A percentile compares a stretch with the other conserved stretches of the same genome.
Conservation (phyloP, 176 grass and related monocot genomes). For the Echinochloa phyllopogon region DNA sequence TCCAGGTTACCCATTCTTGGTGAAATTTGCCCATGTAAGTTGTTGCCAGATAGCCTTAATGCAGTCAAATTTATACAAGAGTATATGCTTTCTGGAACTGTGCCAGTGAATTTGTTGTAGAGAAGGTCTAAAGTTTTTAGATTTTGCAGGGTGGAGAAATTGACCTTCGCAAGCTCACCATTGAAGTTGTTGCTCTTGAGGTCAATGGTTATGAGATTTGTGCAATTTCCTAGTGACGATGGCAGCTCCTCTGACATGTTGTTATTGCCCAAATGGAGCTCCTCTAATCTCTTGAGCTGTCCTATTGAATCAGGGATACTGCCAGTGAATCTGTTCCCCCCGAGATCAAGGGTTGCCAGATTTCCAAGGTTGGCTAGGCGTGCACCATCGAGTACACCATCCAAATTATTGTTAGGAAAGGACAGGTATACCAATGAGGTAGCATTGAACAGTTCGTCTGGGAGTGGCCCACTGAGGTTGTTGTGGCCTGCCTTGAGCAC, state of each 20-base stretch:
- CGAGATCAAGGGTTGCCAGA: slow-evolving; percentile 32
- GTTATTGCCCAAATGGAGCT: slow-evolving; percentile 34
- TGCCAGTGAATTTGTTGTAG: neutral
- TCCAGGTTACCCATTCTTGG: neutral
- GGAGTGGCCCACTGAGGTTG: slow-evolving; percentile 29
- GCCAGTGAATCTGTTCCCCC: neutral
- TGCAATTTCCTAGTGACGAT: slow-evolving; percentile 26
- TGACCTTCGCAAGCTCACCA: slow-evolving; percentile 4
- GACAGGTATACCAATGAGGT: slow-evolving; percentile 11
- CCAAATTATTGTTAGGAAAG: slow-evolving; percentile 13
- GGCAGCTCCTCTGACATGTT: slow-evolving; percentile 38
- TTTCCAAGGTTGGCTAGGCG: neutral
- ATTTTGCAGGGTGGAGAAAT: slow-evolving; percentile 48
- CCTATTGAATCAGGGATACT: slow-evolving; percentile 26
- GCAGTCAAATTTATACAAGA: slow-evolving; percentile 31
- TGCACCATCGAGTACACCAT: neutral
- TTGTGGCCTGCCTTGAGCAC: slow-evolving; percentile 45
- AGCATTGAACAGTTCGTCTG: slow-evolving; percentile 44
- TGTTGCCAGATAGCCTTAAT: neutral
- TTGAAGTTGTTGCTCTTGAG: slow-evolving; percentile 20
- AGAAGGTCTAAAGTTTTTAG: slow-evolving; percentile 38
- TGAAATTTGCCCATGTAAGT: neutral
- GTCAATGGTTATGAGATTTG: slow-evolving; percentile 17
- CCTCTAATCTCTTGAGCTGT: slow-evolving; percentile 39
- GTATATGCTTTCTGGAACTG: slow-evolving; percentile 54